Evolutionary conservation across 306 rosid species (phyloP), one percentile per base, ranked within the genome.

Genomic region (Prunus kanzakura): DNA sequence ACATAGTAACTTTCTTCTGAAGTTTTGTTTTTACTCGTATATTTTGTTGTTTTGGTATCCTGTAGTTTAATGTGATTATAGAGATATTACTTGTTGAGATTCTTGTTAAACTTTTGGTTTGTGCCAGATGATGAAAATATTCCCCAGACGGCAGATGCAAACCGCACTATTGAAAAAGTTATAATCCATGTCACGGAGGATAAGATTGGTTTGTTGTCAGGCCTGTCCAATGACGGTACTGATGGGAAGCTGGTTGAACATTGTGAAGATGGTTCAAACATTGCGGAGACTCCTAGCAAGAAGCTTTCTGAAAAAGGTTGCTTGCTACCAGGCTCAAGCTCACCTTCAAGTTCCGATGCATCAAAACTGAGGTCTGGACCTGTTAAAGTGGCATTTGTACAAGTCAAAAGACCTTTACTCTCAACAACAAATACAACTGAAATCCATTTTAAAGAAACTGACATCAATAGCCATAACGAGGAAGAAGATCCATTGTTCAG

Each of bases 361-460:
- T 73, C 63, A 7, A 80, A 78, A 63, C 79, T n/a, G 41, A 60
- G 72, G 73, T 78, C 87, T 22, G 46, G 76, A 64, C 72, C 84
- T 0, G 83, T 80, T 75, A 88, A 87, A 79, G 91, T 88, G 23
- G 97, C 96, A 15, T 94, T 90, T 82, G 62, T 94, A 69, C 87
- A 93, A 0, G 72, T 92, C 52, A 86, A 84, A 73, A 82, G 78
- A 71, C 87, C 88, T 19, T 47, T 57, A 46, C 12, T 72, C 35
- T 56, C 60, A 1, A 51, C 82, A 3, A 49, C 79, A 27, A 73
- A 65, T 69, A 38, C 71, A 10, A 56, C 54, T 41, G 81, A 76
- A 82, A 68, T 64, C 63, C 67, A 73, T 46, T 78, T 61, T 22
- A 77, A 74, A 74, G 79, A 80, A 84, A 80, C 77, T 68, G 86